Conservation (phyloP, 192 early-diverging fungal species). For the Linnemannia elongata region DNA sequence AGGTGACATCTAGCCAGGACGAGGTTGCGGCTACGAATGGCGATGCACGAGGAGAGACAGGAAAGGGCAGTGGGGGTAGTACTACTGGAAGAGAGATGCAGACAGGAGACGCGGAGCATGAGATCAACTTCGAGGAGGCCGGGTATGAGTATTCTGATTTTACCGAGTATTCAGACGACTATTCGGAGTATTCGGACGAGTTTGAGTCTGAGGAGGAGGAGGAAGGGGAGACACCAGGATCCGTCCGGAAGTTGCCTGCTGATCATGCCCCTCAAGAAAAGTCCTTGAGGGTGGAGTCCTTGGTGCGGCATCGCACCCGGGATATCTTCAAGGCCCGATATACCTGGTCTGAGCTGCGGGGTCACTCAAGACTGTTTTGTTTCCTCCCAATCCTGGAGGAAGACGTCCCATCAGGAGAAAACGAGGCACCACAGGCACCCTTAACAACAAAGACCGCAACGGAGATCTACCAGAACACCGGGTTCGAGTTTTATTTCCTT, state of each 20-base stretch:
- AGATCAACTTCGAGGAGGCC: too few species aligned
- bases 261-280: too few species aligned
- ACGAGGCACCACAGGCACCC: too few species aligned
- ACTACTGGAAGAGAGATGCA: too few species aligned
- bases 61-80: conserved; percentile 74
- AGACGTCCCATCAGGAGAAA: not conserved
- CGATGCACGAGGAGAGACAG: conserved; percentile 83
- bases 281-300: not conserved
- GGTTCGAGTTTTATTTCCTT: conserved; percentile 25
- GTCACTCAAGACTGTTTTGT: not conserved
- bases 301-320: not conserved
- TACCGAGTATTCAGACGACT: too few species aligned
- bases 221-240: not conserved
- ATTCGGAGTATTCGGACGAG: not conserved
- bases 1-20: conserved; percentile 93
- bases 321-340: not conserved
- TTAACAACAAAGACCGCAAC: not conserved
- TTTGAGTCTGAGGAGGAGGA: not conserved
- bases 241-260: too few species aligned
- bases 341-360: not conserved
- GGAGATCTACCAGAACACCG: not conserved
- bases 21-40: conserved; percentile 93
- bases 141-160: too few species aligned
- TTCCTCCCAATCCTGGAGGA: not conserved
- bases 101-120: too few species aligned